These are phyloP conservation scores for Seminavis robusta DNA, from an alignment of 108 stramenopile species.

Conservation along the genomic window DNA sequence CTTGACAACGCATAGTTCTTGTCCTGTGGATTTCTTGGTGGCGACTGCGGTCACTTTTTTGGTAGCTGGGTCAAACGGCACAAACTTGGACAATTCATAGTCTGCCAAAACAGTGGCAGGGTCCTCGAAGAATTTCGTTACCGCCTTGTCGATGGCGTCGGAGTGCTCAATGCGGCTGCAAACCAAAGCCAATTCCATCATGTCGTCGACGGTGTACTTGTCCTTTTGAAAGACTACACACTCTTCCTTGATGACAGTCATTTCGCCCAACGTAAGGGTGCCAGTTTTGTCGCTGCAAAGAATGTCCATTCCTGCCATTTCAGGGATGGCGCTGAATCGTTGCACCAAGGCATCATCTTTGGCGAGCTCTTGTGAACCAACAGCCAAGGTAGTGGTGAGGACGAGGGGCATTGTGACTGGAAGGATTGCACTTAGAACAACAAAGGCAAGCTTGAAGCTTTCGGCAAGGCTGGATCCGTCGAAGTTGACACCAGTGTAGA, in stretches of 20 bases:
- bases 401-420: slow-evolving; percentile 84
- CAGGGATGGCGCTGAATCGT: slow-evolving; percentile 76
- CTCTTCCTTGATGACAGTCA: too few relatives aligned
- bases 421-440: slow-evolving; percentile 75
- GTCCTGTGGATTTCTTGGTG: slow-evolving; percentile 28
- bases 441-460: too few relatives aligned
- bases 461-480: too few relatives aligned
- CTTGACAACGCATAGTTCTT: slow-evolving; percentile 61
- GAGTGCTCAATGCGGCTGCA: too few relatives aligned
- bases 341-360: slow-evolving; percentile 72
- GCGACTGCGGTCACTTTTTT: slow-evolving; percentile 76
- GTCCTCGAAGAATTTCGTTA: too few relatives aligned
- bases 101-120: slow-evolving; percentile 30
- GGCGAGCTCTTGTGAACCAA: slow-evolving; percentile 65
- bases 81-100: slow-evolving; percentile 50
- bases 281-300: slow-evolving; percentile 89
- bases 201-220: too few relatives aligned
- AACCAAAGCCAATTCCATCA: too few relatives aligned
- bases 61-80: slow-evolving; percentile 75
- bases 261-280: slow-evolving; percentile 78
- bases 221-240: too few relatives aligned
- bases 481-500: too few relatives aligned
- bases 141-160: too few relatives aligned
- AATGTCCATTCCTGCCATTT: slow-evolving; percentile 76
- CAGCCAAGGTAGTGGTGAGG: slow-evolving; percentile 70